These are phyloP conservation scores for Neotropicomus parvogracilis DNA, from an alignment of 1,284 basidiomycete genomes.

Conservation along the genomic window DNA sequence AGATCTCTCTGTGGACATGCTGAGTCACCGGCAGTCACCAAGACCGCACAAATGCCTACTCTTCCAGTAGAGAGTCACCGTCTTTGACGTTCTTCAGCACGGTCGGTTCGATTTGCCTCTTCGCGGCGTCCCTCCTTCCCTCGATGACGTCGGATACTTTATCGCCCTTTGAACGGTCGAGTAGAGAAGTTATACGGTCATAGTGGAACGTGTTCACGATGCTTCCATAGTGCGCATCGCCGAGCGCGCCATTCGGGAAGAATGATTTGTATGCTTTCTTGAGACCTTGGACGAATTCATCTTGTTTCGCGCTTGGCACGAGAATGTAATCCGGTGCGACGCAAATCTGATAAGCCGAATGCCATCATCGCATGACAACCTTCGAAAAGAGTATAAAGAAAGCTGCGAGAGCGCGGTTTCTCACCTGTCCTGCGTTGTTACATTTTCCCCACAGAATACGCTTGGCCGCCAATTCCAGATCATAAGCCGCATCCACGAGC, in stretches of 20 bases:
- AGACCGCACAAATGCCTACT: constrained; percentile 15
- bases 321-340: constrained; percentile 66
- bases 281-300: constrained; percentile 51
- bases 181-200: constrained; percentile 32
- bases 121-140: constrained; percentile 47
- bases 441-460: constrained; percentile 57
- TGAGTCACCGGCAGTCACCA: background rate
- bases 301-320: constrained; percentile 45
- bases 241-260: constrained; percentile 29
- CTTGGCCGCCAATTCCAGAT: constrained; percentile 41
- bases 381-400: background rate
- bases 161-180: constrained; percentile 53
- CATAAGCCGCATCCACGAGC: constrained; percentile 49
- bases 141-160: constrained; percentile 41
- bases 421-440: constrained; percentile 48
- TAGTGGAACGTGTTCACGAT: constrained; percentile 26
- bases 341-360: constrained; percentile 41
- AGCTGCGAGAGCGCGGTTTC: constrained; percentile 1
- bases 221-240: constrained; percentile 13
- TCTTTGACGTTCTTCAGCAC: constrained; percentile 20
- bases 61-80: constrained; percentile 27
- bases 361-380: background rate
- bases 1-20: constrained; percentile 47
- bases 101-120: constrained; percentile 27
- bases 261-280: constrained; percentile 36